Evolutionary conservation across 495 filamentous ascomycete species (phyloP).

Genomic region (Talaromyces nanjingensis): DNA sequence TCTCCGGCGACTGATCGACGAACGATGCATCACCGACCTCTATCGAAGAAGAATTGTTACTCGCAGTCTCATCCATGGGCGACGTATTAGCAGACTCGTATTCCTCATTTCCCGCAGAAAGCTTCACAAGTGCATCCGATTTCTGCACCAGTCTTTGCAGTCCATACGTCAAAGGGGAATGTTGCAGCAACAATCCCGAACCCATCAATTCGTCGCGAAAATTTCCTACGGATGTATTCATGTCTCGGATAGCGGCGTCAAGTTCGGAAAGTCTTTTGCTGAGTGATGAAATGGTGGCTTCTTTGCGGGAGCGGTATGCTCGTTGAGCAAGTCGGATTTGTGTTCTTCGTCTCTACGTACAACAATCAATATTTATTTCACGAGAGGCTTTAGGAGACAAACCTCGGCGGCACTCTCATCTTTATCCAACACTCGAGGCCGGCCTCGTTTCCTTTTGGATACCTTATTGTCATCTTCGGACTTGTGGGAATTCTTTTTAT

Average conservation of each 20-base stretch:
- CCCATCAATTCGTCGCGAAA: constrained; percentile 55
- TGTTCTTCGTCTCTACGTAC: constrained; percentile 64
- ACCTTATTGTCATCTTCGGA: neutral
- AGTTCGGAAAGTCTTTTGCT: constrained; percentile 60
- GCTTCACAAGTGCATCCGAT: constrained; percentile 29
- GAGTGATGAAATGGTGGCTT: constrained; percentile 69
- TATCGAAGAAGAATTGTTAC: neutral
- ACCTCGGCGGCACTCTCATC: constrained; percentile 49
- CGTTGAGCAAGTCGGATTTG: constrained; percentile 83
- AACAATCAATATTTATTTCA: neutral
- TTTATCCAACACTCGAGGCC: constrained; percentile 62
- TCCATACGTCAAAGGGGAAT: constrained; percentile 26
- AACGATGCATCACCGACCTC: neutral
- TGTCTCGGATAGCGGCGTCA: constrained; percentile 59
- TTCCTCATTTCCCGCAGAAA: constrained; percentile 24
- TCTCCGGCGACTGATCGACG: neutral
- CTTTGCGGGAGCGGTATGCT: constrained; percentile 78
- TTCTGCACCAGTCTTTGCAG: constrained; percentile 25
- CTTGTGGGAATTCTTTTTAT: neutral
- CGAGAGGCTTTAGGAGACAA: constrained; percentile 7
- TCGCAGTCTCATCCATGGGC: neutral
- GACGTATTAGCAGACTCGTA: neutral
- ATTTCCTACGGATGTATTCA: constrained; percentile 66
- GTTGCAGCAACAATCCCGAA: constrained; percentile 35
- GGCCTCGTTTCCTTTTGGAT: constrained; percentile 37